These are phyloP conservation scores for Colletotrichum sp. DNA, from an alignment of 2,329 filamentous ascomycete species.

Conservation along the genomic window DNA sequence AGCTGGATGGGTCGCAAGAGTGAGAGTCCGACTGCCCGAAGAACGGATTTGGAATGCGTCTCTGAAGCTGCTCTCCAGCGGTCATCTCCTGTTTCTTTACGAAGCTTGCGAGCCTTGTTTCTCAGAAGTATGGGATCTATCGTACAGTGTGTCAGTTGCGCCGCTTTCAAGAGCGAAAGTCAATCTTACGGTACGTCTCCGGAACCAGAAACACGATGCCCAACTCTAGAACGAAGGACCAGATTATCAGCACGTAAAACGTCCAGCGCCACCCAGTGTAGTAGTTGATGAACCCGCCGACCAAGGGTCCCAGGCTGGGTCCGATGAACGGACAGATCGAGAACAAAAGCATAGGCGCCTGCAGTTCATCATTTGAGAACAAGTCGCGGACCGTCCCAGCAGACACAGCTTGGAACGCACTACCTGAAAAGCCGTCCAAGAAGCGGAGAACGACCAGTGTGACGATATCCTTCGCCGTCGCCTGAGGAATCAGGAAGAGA, in stretches of 20 bases:
- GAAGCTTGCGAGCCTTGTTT: slow-evolving; percentile 71
- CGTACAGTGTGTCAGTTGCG: background rate
- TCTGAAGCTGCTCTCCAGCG: slow-evolving; percentile 81
- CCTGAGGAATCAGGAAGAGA: slow-evolving; percentile 82
- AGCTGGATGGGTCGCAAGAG: slow-evolving; percentile 77
- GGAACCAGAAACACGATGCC: slow-evolving; percentile 77
- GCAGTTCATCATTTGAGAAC: slow-evolving; percentile 71
- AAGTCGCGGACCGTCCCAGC: slow-evolving; percentile 87
- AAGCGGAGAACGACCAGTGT: slow-evolving; percentile 83
- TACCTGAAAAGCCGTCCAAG: slow-evolving; percentile 74
- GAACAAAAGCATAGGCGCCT: slow-evolving; percentile 84
- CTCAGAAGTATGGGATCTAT: slow-evolving; percentile 71
- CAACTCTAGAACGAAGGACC: slow-evolving; percentile 69
- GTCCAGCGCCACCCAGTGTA: slow-evolving; percentile 79
- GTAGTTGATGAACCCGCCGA: slow-evolving; percentile 85
- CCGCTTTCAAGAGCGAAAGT: slow-evolving; percentile 16
- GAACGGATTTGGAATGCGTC: slow-evolving; percentile 70
- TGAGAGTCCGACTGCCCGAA: slow-evolving; percentile 61
- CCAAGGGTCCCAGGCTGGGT: slow-evolving; percentile 61
- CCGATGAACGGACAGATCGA: slow-evolving; percentile 70
- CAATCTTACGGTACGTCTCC: slow-evolving; percentile 75
- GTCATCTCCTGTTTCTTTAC: slow-evolving; percentile 77
- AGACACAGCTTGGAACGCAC: slow-evolving; percentile 73
- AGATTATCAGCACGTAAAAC: slow-evolving; percentile 85
- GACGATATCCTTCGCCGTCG: slow-evolving; percentile 76